Evolutionary conservation across 1,139 yeast genomes (phyloP).

Genomic region (Yarrowia galli): DNA sequence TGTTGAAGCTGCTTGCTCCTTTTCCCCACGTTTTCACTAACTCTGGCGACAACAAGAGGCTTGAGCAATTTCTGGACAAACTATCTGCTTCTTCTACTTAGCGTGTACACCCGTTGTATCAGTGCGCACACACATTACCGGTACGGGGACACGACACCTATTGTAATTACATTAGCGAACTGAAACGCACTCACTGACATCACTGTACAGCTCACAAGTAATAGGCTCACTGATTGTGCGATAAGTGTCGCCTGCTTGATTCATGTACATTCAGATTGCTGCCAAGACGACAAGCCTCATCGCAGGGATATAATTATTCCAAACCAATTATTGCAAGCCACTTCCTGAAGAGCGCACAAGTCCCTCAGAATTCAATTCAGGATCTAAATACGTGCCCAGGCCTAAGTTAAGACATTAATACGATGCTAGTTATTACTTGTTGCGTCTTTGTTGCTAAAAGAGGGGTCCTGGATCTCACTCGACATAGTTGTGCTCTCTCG

Average conservation of each 20-base stretch:
- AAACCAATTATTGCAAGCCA: not conserved
- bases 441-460: not conserved
- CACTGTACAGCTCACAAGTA: conserved; percentile 7
- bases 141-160: not conserved
- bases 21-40: not conserved
- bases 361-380: not conserved
- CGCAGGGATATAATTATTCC: not conserved
- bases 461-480: not conserved
- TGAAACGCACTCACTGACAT: not conserved
- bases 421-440: not conserved
- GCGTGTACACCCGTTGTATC: too few species aligned
- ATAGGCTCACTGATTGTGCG: not conserved
- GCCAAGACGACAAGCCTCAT: not conserved
- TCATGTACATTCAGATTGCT: not conserved
- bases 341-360: not conserved
- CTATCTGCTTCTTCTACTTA: not conserved
- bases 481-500: not conserved
- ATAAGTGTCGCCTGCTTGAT: conserved; percentile 1
- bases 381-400: not conserved
- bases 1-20: not conserved
- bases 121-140: not conserved
- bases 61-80: not conserved
- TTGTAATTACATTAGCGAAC: not conserved
- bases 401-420: not conserved
- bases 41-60: not conserved